These are phyloP conservation scores for Nicotiana otophora DNA, from an alignment of 257 asterid genomes.

Conservation along the genomic window DNA sequence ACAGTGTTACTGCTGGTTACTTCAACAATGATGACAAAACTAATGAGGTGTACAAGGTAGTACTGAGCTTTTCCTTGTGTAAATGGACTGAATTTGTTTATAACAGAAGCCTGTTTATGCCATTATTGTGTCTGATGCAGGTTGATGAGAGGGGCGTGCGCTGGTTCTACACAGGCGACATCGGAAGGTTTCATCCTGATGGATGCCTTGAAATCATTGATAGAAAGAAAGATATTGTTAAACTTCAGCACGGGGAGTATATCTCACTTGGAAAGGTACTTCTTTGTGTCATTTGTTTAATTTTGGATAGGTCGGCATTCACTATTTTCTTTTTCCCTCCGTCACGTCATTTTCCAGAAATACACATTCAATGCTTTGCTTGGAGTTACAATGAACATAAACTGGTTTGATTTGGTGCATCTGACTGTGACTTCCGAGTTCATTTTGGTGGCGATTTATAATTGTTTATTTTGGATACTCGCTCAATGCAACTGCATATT, in stretches of 20 bases:
- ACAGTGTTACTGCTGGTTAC: conserved; percentile 85
- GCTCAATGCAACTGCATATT: background rate
- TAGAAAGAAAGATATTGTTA: conserved; percentile 87
- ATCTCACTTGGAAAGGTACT: conserved; percentile 85
- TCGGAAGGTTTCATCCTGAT: conserved; percentile 87
- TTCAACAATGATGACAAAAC: conserved; percentile 72
- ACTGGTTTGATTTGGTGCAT: background rate
- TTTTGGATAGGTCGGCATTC: too few species aligned
- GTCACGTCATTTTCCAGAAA: background rate
- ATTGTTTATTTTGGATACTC: background rate
- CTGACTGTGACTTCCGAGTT: background rate
- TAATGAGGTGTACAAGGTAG: conserved; percentile 68
- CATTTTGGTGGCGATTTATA: background rate
- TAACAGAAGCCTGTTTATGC: conserved; percentile 10
- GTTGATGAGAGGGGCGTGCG: conserved; percentile 77
- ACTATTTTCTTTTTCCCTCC: background rate
- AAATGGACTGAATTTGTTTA: background rate
- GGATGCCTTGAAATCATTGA: conserved; percentile 92
- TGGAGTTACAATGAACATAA: background rate
- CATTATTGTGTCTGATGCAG: conserved; percentile 28
- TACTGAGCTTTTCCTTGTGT: conserved; percentile 2
- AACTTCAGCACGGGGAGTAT: conserved; percentile 95
- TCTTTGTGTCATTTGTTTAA: background rate
- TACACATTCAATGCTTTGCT: background rate
- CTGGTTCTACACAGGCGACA: conserved; percentile 89